These are phyloP conservation scores for Cercospora sojina DNA, from an alignment of 2,329 filamentous ascomycete genomes.

Conservation along the genomic window DNA sequence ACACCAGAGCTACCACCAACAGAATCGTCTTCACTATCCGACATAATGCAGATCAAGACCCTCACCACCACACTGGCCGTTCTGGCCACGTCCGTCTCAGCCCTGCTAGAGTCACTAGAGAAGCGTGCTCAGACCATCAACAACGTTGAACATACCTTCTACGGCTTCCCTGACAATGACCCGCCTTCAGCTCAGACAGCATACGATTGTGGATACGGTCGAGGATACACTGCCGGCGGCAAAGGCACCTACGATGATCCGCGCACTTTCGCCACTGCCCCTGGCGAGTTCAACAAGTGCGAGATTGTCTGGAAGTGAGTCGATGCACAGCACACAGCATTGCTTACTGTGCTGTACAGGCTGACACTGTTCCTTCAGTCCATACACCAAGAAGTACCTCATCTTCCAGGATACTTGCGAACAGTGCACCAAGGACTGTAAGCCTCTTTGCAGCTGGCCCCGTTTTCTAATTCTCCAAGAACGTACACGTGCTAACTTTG, in stretches of 20 bases:
- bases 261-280: conserved; percentile 46
- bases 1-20: neutral
- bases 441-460: neutral
- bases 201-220: conserved; percentile 31
- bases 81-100: conserved; percentile 1
- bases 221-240: conserved; percentile 42
- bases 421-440: neutral
- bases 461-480: neutral
- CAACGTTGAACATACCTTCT: conserved; percentile 30
- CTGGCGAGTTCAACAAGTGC: conserved; percentile 44
- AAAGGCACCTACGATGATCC: conserved; percentile 46
- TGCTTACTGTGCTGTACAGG: neutral
- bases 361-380: neutral
- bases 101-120: conserved; percentile 10
- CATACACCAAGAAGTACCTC: neutral
- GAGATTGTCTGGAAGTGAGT: conserved; percentile 44
- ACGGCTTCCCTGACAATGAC: conserved; percentile 33
- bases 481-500: neutral
- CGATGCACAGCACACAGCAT: neutral
- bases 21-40: neutral
- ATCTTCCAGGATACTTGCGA: neutral
- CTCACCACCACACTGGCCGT: neutral
- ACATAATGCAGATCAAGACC: neutral
- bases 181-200: conserved; percentile 31
- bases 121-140: conserved; percentile 17